A percentile compares a stretch with the other conserved stretches of the same genome.
Evolutionary conservation across 176 grass and related monocot species (phyloP).

Genomic region (Hordeum marinum): DNA sequence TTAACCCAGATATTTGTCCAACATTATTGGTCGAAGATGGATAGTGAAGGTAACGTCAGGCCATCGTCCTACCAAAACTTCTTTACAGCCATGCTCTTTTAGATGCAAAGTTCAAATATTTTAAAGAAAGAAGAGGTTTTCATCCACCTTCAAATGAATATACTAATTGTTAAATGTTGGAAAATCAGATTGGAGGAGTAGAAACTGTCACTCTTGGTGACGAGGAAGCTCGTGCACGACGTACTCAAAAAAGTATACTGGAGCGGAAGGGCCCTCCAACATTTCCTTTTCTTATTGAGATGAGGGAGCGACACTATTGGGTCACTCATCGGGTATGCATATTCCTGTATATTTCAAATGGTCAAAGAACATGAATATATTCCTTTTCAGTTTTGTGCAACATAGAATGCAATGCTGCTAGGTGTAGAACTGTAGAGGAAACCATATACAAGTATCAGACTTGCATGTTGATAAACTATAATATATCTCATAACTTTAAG

Average conservation of each 20-base stretch:
- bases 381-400: neutral
- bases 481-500: neutral
- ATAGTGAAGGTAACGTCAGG: neutral
- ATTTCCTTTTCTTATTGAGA: slow-evolving; percentile 96
- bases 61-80: neutral
- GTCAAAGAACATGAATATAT: neutral
- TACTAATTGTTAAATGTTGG: slow-evolving; percentile 1
- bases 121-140: slow-evolving; percentile 1
- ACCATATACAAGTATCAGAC: neutral
- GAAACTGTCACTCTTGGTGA: slow-evolving; percentile 94
- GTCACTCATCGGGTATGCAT: slow-evolving; percentile 77
- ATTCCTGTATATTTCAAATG: slow-evolving; percentile 5
- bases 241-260: slow-evolving; percentile 86
- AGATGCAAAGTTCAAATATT: slow-evolving; percentile 8
- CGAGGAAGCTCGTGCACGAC: slow-evolving; percentile 88
- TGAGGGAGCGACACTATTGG: slow-evolving; percentile 91
- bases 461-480: neutral
- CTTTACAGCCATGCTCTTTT: neutral
- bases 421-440: neutral
- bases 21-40: neutral
- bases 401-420: neutral
- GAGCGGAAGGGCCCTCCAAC: slow-evolving; percentile 88
- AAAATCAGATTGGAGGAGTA: slow-evolving; percentile 80
- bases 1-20: neutral
- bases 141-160: neutral